Evolutionary conservation across 306 rosid species (phyloP).

Genomic region (Medicago lupulina): DNA sequence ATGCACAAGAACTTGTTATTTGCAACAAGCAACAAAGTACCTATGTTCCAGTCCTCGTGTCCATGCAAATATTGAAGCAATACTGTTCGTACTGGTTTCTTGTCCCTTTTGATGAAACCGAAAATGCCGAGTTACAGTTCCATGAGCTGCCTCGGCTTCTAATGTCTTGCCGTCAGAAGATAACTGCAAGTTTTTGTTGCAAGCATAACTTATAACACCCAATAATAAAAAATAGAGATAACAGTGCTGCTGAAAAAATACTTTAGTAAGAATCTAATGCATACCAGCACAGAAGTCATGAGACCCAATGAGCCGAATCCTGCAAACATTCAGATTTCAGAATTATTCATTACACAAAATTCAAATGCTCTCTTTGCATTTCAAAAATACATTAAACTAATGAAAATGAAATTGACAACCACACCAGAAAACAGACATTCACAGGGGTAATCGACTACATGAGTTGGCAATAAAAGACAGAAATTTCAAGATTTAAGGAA

Average conservation of each 20-base stretch:
- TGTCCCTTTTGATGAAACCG: constrained; percentile 90
- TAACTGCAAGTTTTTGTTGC: constrained; percentile 62
- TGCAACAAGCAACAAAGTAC: constrained; percentile 49
- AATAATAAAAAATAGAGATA: constrained; percentile 35
- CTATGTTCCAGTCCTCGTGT: constrained; percentile 94
- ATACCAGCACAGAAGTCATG: constrained; percentile 93
- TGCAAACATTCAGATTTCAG: constrained; percentile 49
- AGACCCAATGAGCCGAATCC: constrained; percentile 99
- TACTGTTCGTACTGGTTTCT: constrained; percentile 98
- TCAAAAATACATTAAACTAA: constrained; percentile 15
- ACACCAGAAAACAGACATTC: constrained; percentile 3
- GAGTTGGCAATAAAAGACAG: background rate
- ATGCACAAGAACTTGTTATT: constrained; percentile 31
- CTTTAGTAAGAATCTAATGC: constrained; percentile 34
- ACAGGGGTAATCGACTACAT: background rate
- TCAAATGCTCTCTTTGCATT: constrained; percentile 17
- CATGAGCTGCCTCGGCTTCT: constrained; percentile 99
- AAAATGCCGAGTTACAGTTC: constrained; percentile 96
- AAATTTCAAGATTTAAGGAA: background rate
- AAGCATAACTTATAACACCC: constrained; percentile 6
- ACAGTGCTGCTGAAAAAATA: background rate
- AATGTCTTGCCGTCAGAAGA: constrained; percentile 96
- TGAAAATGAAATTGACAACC: constrained; percentile 24
- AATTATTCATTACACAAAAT: constrained; percentile 23
- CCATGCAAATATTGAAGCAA: constrained; percentile 99